Base-by-base conservation (phyloP, 2,329 filamentous ascomycete genomes). In the Colletotrichum shisoi region DNA sequence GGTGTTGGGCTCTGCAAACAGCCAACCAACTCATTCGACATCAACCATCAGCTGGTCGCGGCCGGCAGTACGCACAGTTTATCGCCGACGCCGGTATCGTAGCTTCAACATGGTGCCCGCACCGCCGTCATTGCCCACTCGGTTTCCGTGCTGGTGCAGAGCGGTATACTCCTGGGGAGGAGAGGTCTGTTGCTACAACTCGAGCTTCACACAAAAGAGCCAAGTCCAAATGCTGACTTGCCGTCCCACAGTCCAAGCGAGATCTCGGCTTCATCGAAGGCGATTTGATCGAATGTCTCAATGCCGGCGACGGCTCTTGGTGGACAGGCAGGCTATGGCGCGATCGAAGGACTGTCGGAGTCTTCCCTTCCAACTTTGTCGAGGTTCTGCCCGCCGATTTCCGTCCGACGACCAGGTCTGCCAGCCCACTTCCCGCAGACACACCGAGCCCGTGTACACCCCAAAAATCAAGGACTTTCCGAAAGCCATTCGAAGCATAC, bases 291-390 rank as follows among this genome's bases (percentile, higher is more conserved):
- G 95, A 99, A 86, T 97, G 94, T 75, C 84, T 99, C 60, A 99
- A 99, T 77, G 95, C 95, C 21, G 95, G 95, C 70, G 95, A 99
- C 80, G 95, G 95, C 59, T 94, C 92, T 53, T 99, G 95, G 95
- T 99, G 95, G 95, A 97, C 94, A 80, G 95, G 95, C 54, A 88
- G 94, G 70, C 81, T 99, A 75, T 92, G 90, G 75, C 88, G 95
- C 72, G 95, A 99, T 79, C 90, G 91, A 77, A 89, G 94, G 74
- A 93, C 94, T 74, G 90, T 97, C 73, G 95, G 95, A 61, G 84
- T 95, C 21, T 99, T 99, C 75, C 95, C 95, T 0, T 97, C 94
- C 74, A 99, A 99, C 80, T 99, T 99, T 75, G 95, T 99, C 75
- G 88, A 96, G 76, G 86, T 99, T 6, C 85, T 99, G 39, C 91